These are phyloP conservation scores for Eucommia ulmoides DNA, from an alignment of 257 asterid genomes.

Conservation along the genomic window DNA sequence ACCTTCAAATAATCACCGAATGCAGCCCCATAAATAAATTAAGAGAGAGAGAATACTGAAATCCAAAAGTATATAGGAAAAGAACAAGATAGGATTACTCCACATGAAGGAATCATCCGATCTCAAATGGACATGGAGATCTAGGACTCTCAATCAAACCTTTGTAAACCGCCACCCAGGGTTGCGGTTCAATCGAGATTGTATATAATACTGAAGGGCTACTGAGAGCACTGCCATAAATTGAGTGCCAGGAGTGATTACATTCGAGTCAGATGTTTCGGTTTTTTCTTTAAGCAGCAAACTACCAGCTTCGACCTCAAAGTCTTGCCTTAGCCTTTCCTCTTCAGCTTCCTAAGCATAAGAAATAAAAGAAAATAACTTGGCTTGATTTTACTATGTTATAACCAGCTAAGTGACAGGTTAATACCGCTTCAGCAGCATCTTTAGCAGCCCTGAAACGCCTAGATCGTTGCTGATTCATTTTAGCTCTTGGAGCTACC, in stretches of 20 bases:
- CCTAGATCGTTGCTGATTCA: conserved; percentile 97
- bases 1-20: conserved; percentile 74
- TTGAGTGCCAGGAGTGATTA: conserved; percentile 93
- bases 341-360: conserved; percentile 76
- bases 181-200: conserved; percentile 60
- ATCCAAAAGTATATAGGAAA: conserved; percentile 21
- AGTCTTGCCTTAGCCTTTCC: conserved; percentile 58
- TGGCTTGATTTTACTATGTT: not conserved
- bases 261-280: conserved; percentile 89
- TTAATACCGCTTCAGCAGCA: conserved; percentile 93
- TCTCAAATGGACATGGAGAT: conserved; percentile 9
- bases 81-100: conserved; percentile 26
- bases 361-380: conserved; percentile 7
- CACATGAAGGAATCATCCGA: conserved; percentile 20
- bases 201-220: conserved; percentile 89
- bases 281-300: conserved; percentile 53
- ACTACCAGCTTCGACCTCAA: conserved; percentile 48
- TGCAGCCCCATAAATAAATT: conserved; percentile 41
- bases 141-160: conserved; percentile 31
- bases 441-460: conserved; percentile 99
- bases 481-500: conserved; percentile 99
- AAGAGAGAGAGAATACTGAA: conserved; percentile 28
- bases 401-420: too few relatives aligned
- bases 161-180: conserved; percentile 84
- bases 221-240: conserved; percentile 89